These are phyloP conservation scores for Tricholomella constricta DNA, from an alignment of 768 basidiomycete genomes.

Conservation along the genomic window DNA sequence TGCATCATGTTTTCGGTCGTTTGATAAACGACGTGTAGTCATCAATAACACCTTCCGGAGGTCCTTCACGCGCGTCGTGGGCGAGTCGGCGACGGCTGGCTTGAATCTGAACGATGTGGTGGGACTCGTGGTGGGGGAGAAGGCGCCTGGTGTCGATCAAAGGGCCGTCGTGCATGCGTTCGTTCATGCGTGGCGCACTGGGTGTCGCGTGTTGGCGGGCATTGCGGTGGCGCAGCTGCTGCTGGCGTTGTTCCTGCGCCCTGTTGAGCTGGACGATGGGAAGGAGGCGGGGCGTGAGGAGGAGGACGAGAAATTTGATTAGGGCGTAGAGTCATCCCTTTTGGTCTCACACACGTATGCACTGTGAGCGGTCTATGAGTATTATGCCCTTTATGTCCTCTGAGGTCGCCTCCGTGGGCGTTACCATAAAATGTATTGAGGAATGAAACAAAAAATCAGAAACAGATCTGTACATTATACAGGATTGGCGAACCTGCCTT, in stretches of 20 bases:
- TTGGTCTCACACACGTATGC: no score
- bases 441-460: background rate
- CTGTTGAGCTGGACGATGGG: conserved; percentile 7
- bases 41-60: conserved; percentile 25
- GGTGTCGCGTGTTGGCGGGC: conserved; percentile 20
- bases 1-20: no score
- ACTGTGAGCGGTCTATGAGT: no score
- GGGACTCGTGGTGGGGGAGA: conserved; percentile 12
- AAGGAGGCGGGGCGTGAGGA: background rate
- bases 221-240: conserved; percentile 23
- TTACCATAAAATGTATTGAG: background rate
- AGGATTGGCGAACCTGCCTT: background rate
- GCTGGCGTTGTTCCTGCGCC: conserved; percentile 18
- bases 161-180: conserved; percentile 17
- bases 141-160: conserved; percentile 11
- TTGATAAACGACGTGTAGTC: conserved; percentile 12
- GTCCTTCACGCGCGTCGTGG: background rate
- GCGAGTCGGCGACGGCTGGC: conserved; percentile 7
- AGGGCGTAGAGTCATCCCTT: background rate
- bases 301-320: background rate
- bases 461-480: background rate
- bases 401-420: no score
- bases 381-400: no score
- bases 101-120: conserved; percentile 24
- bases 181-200: conserved; percentile 22